Base-by-base conservation (phyloP, 139 green algal genomes). In the Chlamydomonas schloesseri region DNA sequence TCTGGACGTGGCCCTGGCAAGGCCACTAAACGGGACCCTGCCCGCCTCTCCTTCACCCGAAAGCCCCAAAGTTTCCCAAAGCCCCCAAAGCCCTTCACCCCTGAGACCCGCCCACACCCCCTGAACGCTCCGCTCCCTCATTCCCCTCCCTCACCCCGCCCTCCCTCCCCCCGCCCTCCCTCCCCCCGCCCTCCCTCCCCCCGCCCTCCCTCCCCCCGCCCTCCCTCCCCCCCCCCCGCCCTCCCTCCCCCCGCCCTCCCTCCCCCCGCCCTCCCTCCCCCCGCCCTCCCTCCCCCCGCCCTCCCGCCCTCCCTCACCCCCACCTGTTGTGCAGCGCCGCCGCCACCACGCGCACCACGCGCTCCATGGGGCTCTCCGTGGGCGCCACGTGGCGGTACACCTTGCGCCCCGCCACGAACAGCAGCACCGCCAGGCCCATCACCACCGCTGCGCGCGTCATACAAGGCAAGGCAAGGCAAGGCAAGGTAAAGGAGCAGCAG, bases 351-450 rank as follows among this genome's bases (percentile, higher is more conserved):
- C 95, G 95, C 58, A 94, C 92, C 65, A 98, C 96, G 28, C 96
- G 93, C 29, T 91, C 92, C 78, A 98, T 94, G 28, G 96, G 96
- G 46, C 92, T 96, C 90, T 98, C 96, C 1, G 93, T 96, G 28
- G 96, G 94, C 11, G 83, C 55, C 24, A 97, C 88, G 88, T 97
- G 94, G 13, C 82, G 33, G 64, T 93, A 92, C 26, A 79, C 36
- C 15, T 69, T 33, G 46, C 83, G 81, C 34, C 96, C 96, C 0
- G 91, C 92, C 47, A 95, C 78, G 78, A 98, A 98, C 20, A 94
- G 87, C n/a, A 96, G 21, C 26, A 98, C 91, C 50, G 96, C 95
- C 2, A 93, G 42, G 8, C 80, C 85, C 96, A 98, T 98, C 33
- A 92, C 94, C n/a, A 89, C 89, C 10, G 94, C 96, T 91, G 86